phyloP scores from a whole-genome alignment of 1,139 yeast genomes.

The Saccharomyces hybrid region DNA sequence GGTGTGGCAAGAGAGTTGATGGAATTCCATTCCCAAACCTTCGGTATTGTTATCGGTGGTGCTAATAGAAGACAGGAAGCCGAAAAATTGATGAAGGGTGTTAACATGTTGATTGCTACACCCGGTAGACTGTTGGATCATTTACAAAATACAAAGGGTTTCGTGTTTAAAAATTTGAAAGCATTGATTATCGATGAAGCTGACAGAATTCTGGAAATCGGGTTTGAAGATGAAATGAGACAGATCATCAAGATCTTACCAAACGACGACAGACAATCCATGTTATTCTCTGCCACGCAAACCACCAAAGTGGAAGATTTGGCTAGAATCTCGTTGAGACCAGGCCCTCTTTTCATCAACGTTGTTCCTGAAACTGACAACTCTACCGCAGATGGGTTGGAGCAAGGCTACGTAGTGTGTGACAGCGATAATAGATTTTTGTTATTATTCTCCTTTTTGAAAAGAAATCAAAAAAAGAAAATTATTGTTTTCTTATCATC shows the following conservation, averaged over 20 bases:
- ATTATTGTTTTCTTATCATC: conserved; percentile 91
- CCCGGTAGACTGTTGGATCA: conserved; percentile 97
- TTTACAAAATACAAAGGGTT: conserved; percentile 89
- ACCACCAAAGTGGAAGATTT: conserved; percentile 97
- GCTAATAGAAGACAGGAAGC: conserved; percentile 97
- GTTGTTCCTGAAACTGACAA: conserved; percentile 78
- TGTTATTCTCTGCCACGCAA: conserved; percentile 97
- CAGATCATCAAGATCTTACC: conserved; percentile 93
- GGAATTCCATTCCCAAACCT: conserved; percentile 82
- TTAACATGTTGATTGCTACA: conserved; percentile 86
- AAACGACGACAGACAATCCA: conserved; percentile 86
- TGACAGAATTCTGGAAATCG: conserved; percentile 91
- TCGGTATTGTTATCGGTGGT: conserved; percentile 96
- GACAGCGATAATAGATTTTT: conserved; percentile 92
- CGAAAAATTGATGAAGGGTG: conserved; percentile 88
- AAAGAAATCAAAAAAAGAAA: conserved; percentile 83
- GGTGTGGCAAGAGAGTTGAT: conserved; percentile 93
- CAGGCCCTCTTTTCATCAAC: conserved; percentile 92
- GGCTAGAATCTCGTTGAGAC: conserved; percentile 89
- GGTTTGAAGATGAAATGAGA: conserved; percentile 97
- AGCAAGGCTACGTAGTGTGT: conserved; percentile 96
- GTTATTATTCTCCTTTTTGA: conserved; percentile 81
- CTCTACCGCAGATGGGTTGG: conserved; percentile 93
- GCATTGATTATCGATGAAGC: conserved; percentile 95
- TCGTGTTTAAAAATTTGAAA: conserved; percentile 87